These are phyloP conservation scores for Diddensiella caesifluorescens DNA, from an alignment of 805 yeast genomes.

Conservation along the genomic window DNA sequence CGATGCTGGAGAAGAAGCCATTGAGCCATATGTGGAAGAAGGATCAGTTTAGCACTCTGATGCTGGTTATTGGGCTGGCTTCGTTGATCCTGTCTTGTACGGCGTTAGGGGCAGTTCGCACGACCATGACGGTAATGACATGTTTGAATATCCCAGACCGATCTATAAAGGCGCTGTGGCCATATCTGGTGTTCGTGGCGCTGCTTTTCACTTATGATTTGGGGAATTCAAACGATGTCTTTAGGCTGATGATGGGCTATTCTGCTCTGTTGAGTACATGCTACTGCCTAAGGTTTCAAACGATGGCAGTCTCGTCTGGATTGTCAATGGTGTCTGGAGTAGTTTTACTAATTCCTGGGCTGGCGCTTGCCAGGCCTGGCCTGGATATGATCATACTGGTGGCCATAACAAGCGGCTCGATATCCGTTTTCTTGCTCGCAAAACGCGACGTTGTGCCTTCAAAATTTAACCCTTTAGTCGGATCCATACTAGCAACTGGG, in stretches of 20 bases:
- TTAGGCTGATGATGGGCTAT: conserved; percentile 15
- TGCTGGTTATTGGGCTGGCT: conserved; percentile 18
- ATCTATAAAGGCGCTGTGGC: conserved; percentile 8
- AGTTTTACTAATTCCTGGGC: conserved; percentile 18
- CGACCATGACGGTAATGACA: conserved; percentile 19
- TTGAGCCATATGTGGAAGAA: too few relatives aligned
- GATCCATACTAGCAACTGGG: conserved; percentile 17
- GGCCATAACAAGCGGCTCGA: conserved; percentile 27
- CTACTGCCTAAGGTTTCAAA: conserved; percentile 10
- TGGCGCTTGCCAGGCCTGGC: conserved; percentile 10
- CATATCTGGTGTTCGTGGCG: conserved; percentile 12
- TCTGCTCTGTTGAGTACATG: conserved; percentile 14
- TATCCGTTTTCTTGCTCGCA: conserved; percentile 29
- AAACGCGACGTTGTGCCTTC: conserved; percentile 26
- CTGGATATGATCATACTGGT: conserved; percentile 18
- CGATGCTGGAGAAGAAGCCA: conserved; percentile 15
- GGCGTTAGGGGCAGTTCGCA: conserved; percentile 22
- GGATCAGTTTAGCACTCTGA: conserved; percentile 16
- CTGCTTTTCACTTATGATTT: conserved; percentile 17
- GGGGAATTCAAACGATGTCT: conserved; percentile 5
- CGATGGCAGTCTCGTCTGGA: conserved; percentile 8
- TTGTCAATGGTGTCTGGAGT: conserved; percentile 12
- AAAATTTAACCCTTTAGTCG: conserved; percentile 24
- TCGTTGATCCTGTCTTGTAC: conserved; percentile 20
- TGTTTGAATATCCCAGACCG: conserved; percentile 19